Percentiles rank a stretch among this genome's conserved stretches.
Evolutionary conservation across 192 early-diverging fungal genomes (phyloP).

Genomic region (Podila horticola): DNA sequence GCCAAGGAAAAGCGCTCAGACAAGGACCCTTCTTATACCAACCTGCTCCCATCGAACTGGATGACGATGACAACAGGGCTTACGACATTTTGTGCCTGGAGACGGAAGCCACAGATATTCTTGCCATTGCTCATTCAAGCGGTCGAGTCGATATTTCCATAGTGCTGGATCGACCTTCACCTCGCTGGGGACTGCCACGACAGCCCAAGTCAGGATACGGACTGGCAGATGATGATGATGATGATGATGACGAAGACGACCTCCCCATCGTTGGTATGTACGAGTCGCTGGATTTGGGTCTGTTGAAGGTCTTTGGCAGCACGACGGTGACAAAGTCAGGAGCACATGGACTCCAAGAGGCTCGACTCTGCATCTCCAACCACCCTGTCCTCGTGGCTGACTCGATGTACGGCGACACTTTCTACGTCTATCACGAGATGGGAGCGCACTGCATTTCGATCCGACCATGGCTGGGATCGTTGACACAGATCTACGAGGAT

Average conservation of each 20-base stretch:
- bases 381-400: conserved; percentile 68
- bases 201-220: conserved; percentile 6
- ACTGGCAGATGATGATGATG: conserved; percentile 1
- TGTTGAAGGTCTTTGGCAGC: conserved; percentile 33
- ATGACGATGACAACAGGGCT: conserved; percentile 32
- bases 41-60: conserved; percentile 52
- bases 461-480: conserved; percentile 60
- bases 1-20: conserved; percentile 13
- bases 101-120: conserved; percentile 56
- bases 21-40: conserved; percentile 66
- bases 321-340: conserved; percentile 1
- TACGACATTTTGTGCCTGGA: conserved; percentile 61
- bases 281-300: conserved; percentile 53
- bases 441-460: conserved; percentile 76
- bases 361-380: conserved; percentile 55
- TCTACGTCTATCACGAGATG: conserved; percentile 75
- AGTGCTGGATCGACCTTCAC: conserved; percentile 57
- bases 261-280: conserved; percentile 40
- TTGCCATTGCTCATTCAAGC: conserved; percentile 69
- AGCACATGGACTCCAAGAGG: conserved; percentile 28
- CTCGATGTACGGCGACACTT: conserved; percentile 65
- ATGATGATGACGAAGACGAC: conserved; percentile 3
- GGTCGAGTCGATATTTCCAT: conserved; percentile 72
- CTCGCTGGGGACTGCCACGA: conserved; percentile 45
- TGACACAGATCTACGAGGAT: conserved; percentile 40